Evolutionary conservation across 768 basidiomycete species (phyloP).

Genomic region (Leucosporidium creatinivorum): DNA sequence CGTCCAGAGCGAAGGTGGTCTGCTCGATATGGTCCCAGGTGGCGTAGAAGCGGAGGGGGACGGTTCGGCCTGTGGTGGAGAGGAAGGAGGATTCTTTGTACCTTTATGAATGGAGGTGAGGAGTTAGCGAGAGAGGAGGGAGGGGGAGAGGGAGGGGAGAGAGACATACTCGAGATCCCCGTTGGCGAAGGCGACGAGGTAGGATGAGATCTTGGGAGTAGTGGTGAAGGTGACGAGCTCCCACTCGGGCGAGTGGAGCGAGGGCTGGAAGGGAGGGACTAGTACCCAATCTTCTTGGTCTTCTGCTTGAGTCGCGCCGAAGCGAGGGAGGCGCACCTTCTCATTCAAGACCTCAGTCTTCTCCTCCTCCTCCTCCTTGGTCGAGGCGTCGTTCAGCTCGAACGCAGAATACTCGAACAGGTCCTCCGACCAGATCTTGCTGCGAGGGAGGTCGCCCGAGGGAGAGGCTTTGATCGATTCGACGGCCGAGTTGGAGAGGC

Average conservation of each 20-base stretch:
- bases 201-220: conserved; percentile 51
- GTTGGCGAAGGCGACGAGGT: conserved; percentile 36
- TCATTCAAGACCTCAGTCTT: conserved; percentile 41
- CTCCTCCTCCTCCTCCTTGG: conserved; percentile 37
- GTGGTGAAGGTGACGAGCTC: conserved; percentile 72
- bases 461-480: conserved; percentile 36
- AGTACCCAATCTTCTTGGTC: background rate
- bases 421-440: conserved; percentile 8
- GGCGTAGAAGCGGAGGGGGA: conserved; percentile 78
- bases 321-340: background rate
- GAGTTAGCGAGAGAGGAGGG: background rate
- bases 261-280: too few relatives aligned
- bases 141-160: too few relatives aligned
- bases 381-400: conserved; percentile 7
- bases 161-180: conserved; percentile 54
- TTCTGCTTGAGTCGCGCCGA: conserved; percentile 10
- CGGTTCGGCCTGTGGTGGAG: conserved; percentile 69
- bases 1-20: conserved; percentile 24
- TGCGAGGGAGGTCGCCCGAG: conserved; percentile 29
- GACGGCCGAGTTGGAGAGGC: conserved; percentile 79
- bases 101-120: background rate
- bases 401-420: too few relatives aligned
- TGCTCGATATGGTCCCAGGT: conserved; percentile 76
- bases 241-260: conserved; percentile 51
- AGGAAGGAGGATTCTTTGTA: conserved; percentile 65